A percentile compares a stretch with the other conserved stretches of the same genome.
These are phyloP conservation scores for Westerdykella ornata DNA, from an alignment of 2,329 filamentous ascomycete species.

Conservation along the genomic window DNA sequence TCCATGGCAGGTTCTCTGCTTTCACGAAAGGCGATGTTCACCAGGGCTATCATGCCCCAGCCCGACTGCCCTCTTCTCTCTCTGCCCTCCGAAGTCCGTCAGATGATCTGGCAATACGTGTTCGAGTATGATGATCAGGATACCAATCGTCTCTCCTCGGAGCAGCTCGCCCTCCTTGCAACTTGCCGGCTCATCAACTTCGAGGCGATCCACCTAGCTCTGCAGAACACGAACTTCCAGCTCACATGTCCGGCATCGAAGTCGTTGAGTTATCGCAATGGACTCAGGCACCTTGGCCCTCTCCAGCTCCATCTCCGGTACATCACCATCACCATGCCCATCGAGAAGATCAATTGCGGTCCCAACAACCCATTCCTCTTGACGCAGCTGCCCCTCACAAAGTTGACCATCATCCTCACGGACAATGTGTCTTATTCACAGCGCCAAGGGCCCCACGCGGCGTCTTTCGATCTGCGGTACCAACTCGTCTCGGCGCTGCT, in stretches of 20 bases:
- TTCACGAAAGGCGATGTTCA: slow-evolving; percentile 1
- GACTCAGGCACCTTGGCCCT: slow-evolving; percentile 1
- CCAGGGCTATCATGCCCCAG: neutral
- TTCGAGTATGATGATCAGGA: neutral
- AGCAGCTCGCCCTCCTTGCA: neutral
- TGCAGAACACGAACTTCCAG: neutral
- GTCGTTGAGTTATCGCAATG: neutral
- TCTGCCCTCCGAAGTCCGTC: slow-evolving; percentile 4
- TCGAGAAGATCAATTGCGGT: slow-evolving; percentile 1
- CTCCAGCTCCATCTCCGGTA: slow-evolving; percentile 3
- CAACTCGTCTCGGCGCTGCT: no score
- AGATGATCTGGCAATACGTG: slow-evolving; percentile 3
- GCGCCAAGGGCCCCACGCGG: no score
- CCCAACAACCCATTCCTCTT: slow-evolving; percentile 8
- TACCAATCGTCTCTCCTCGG: neutral
- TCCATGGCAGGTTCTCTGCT: no score
- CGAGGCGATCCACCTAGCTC: slow-evolving; percentile 1
- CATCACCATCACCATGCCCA: slow-evolving; percentile 2
- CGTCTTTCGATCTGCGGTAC: no score
- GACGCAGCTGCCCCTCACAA: slow-evolving; percentile 3
- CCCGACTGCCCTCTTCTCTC: slow-evolving; percentile 1
- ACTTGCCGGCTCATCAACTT: slow-evolving; percentile 7
- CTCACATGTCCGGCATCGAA: neutral
- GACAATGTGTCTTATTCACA: neutral
- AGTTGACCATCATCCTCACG: slow-evolving; percentile 3